Percentiles rank a stretch among this genome's conserved stretches.
Evolutionary conservation across 257 asterid species (phyloP).

Genomic region (Fraxinus pennsylvanica): DNA sequence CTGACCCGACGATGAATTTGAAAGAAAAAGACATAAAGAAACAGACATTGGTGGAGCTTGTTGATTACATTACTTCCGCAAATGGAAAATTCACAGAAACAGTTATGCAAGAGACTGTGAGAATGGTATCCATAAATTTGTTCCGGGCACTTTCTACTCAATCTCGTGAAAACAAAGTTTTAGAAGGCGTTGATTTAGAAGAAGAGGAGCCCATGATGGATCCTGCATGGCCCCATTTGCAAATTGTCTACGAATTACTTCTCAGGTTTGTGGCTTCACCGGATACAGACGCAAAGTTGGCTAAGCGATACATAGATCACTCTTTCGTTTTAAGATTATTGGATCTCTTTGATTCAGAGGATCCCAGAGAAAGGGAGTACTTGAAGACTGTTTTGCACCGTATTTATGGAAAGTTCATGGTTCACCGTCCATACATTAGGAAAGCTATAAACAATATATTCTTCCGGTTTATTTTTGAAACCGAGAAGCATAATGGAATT

Average conservation of each 20-base stretch:
- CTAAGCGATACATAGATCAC: conserved; percentile 1
- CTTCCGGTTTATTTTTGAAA: neutral
- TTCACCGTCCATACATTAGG: conserved; percentile 2
- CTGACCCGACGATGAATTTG: neutral
- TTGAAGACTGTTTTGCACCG: conserved; percentile 6
- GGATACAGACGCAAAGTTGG: neutral
- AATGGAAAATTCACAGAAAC: conserved; percentile 3
- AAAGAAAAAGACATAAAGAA: neutral
- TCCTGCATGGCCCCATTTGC: neutral
- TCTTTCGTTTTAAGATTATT: neutral
- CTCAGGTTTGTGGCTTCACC: neutral
- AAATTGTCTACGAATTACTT: neutral
- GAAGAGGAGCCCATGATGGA: conserved; percentile 8
- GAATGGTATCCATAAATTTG: conserved; percentile 8
- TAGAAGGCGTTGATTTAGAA: neutral
- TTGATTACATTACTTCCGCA: neutral
- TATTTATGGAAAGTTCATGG: conserved; percentile 7
- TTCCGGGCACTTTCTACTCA: conserved; percentile 3
- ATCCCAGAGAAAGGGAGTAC: conserved; percentile 1
- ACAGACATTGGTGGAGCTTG: conserved; percentile 2
- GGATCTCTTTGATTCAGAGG: conserved; percentile 1
- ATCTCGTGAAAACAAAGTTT: neutral
- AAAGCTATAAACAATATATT: conserved; percentile 1
- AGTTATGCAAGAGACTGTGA: neutral
- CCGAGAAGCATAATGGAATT: conserved; percentile 1